Conservation (phyloP, 768 basidiomycete genomes). For the Lentinula boryana region DNA sequence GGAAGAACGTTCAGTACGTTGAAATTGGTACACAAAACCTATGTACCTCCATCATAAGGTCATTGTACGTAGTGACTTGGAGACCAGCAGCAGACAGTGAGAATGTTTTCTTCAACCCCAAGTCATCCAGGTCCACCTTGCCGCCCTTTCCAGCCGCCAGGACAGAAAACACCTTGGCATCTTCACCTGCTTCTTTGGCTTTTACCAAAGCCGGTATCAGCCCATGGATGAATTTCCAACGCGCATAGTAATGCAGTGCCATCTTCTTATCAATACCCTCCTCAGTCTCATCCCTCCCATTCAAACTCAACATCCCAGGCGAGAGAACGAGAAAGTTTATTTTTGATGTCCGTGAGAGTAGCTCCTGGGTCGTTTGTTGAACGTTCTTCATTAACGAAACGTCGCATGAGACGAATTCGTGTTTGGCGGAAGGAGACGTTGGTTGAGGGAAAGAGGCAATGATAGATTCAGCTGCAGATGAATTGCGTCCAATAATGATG, state of each 20-base stretch:
- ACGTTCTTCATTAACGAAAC: slow-evolving; percentile 24
- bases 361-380: slow-evolving; percentile 16
- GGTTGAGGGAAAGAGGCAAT: slow-evolving; percentile 22
- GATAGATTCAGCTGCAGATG: slow-evolving; percentile 21
- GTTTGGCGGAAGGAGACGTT: slow-evolving; percentile 10
- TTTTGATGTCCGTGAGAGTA: slow-evolving; percentile 18
- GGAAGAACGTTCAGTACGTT: background rate
- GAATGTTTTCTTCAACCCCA: slow-evolving; percentile 29
- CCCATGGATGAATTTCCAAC: slow-evolving; percentile 32
- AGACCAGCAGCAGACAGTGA: slow-evolving; percentile 16
- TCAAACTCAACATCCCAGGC: slow-evolving; percentile 22
- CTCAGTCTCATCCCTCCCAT: slow-evolving; percentile 25
- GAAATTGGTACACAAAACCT: background rate
- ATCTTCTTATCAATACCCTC: slow-evolving; percentile 33
- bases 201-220: slow-evolving; percentile 26
- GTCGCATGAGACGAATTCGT: slow-evolving; percentile 28
- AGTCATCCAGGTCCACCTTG: slow-evolving; percentile 25
- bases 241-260: slow-evolving; percentile 31
- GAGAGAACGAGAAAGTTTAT: slow-evolving; percentile 32
- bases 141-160: slow-evolving; percentile 24
- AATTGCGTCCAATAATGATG: slow-evolving; percentile 26
- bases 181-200: slow-evolving; percentile 27
- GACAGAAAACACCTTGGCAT: slow-evolving; percentile 30
- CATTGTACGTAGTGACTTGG: slow-evolving; percentile 23
- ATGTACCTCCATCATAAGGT: slow-evolving; percentile 28